Conservation (phyloP, 768 basidiomycete species). For the Exsudoporus frostii region DNA sequence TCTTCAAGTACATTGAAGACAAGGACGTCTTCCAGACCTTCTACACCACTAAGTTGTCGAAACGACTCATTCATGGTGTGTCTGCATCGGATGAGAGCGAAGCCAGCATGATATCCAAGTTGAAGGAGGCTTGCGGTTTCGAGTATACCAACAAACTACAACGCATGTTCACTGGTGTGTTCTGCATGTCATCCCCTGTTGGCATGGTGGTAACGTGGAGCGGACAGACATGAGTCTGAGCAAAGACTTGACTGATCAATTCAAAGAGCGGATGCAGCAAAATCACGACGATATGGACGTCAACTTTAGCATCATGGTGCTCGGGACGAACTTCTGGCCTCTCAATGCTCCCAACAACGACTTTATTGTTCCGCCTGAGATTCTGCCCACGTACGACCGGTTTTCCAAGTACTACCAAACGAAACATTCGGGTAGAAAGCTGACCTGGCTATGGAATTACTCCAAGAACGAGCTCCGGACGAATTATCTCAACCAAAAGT, state of each 20-base stretch:
- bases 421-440: conserved; percentile 91
- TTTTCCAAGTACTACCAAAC: conserved; percentile 92
- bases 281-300: conserved; percentile 85
- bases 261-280: conserved; percentile 90
- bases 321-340: conserved; percentile 97
- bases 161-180: conserved; percentile 90
- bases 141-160: conserved; percentile 96
- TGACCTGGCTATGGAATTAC: conserved; percentile 99
- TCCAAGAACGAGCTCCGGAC: conserved; percentile 95
- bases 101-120: conserved; percentile 95
- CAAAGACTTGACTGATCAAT: conserved; percentile 92
- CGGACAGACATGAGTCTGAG: conserved; percentile 87
- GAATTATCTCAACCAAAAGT: conserved; percentile 90
- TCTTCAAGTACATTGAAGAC: conserved; percentile 98
- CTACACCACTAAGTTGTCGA: conserved; percentile 91
- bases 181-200: neutral
- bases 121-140: conserved; percentile 95
- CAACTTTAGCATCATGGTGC: conserved; percentile 89
- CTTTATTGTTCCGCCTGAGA: conserved; percentile 85
- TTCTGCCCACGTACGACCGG: conserved; percentile 82
- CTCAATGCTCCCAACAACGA: conserved; percentile 79
- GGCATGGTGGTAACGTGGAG: conserved; percentile 1
- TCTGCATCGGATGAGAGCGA: conserved; percentile 97
- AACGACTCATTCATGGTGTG: conserved; percentile 85
- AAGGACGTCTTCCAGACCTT: conserved; percentile 99